phyloP scores from a whole-genome alignment of 306 rosid species.

The Cicer cuneatum region DNA sequence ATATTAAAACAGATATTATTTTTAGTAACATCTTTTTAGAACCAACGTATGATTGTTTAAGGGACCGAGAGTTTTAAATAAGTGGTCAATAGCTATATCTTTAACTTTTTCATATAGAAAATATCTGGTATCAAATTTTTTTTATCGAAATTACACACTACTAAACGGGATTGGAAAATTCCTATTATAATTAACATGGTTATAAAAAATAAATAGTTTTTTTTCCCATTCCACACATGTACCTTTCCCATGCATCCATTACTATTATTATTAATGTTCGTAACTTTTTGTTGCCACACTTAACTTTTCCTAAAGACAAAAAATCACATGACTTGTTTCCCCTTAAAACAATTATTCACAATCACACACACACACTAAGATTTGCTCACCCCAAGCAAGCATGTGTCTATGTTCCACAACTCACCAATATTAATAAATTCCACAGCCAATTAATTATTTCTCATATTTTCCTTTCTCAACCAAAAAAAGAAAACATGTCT shows the following conservation, averaged over 20 bases:
- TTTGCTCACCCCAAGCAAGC: background rate
- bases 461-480: constrained; percentile 36
- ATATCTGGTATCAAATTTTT: too few relatives aligned
- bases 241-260: constrained; percentile 2
- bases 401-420: background rate
- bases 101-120: too few relatives aligned
- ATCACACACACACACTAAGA: constrained; percentile 10
- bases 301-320: background rate
- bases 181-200: too few relatives aligned
- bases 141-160: too few relatives aligned
- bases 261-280: constrained; percentile 7
- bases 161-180: too few relatives aligned
- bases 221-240: background rate
- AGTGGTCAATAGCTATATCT: too few relatives aligned
- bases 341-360: background rate
- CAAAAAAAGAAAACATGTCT: constrained; percentile 45
- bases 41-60: too few relatives aligned
- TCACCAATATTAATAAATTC: background rate
- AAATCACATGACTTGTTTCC: constrained; percentile 15
- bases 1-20: too few relatives aligned
- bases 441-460: background rate
- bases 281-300: constrained; percentile 7
- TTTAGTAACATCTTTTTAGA: too few relatives aligned
- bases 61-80: too few relatives aligned
- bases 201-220: too few relatives aligned